These are phyloP conservation scores for Endoconidiophora polonica DNA, from an alignment of 2,329 filamentous ascomycete species.

Conservation along the genomic window DNA sequence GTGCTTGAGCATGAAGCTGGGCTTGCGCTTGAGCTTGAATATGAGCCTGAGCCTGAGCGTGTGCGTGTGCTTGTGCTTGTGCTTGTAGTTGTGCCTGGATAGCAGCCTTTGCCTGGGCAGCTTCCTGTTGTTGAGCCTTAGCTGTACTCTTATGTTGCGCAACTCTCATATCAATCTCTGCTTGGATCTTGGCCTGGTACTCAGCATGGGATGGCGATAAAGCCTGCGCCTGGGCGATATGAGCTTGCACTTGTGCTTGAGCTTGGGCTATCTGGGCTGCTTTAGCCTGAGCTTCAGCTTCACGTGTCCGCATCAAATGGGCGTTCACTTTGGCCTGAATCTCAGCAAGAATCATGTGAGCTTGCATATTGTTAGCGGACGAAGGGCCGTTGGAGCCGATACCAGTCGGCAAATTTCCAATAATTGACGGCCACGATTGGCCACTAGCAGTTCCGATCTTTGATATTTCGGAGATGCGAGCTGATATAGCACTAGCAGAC, in stretches of 20 bases:
- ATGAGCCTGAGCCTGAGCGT: constrained; percentile 13
- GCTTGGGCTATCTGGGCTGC: constrained; percentile 8
- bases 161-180: constrained; percentile 8
- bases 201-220: constrained; percentile 3
- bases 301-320: constrained; percentile 15
- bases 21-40: constrained; percentile 14
- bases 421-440: constrained; percentile 14
- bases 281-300: constrained; percentile 8
- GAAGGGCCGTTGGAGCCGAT: constrained; percentile 1
- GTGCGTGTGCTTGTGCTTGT: constrained; percentile 14
- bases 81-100: constrained; percentile 13
- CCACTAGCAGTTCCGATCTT: constrained; percentile 15
- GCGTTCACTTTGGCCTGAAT: constrained; percentile 23
- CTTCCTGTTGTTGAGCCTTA: constrained; percentile 12
- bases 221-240: constrained; percentile 12
- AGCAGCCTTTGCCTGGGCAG: constrained; percentile 16
- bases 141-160: constrained; percentile 9
- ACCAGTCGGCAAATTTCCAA: constrained; percentile 10
- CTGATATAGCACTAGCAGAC: constrained; percentile 11
- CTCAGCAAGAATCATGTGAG: constrained; percentile 8
- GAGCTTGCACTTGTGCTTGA: constrained; percentile 10
- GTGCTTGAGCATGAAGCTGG: constrained; percentile 7
- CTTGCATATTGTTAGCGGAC: constrained; percentile 9
- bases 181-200: constrained; percentile 9
- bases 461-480: constrained; percentile 9